Conservation (phyloP, 306 rosid species). For the Cucurbita ficifolia region DNA sequence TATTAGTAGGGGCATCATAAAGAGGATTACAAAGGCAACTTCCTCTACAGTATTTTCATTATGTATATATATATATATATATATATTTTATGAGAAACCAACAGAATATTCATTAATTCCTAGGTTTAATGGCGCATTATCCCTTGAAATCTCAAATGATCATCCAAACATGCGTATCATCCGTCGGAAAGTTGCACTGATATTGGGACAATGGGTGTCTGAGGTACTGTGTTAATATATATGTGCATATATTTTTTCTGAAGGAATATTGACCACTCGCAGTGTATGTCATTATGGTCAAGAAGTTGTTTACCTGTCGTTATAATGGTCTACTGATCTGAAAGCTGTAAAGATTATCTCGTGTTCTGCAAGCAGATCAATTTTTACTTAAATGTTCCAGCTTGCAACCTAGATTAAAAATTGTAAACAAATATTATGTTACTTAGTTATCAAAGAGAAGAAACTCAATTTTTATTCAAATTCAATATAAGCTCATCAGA, state of each 20-base stretch:
- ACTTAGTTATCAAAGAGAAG: not conserved
- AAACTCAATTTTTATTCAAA: not conserved
- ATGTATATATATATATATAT: too few relatives aligned
- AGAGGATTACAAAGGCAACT: not conserved
- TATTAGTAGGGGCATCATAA: not conserved
- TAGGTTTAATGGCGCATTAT: constrained; percentile 92
- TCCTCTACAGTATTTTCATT: not conserved
- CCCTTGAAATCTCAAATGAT: constrained; percentile 75
- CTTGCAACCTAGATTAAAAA: not conserved
- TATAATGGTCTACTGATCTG: not conserved
- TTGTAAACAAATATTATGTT: not conserved
- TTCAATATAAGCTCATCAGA: not conserved
- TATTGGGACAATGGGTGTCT: constrained; percentile 98
- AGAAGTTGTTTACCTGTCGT: not conserved
- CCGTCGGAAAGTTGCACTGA: constrained; percentile 80
- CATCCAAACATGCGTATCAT: constrained; percentile 77
- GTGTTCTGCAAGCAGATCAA: not conserved
- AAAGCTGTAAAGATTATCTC: not conserved
- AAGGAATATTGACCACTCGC: not conserved
- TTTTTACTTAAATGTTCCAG: not conserved
- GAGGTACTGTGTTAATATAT: constrained; percentile 37
- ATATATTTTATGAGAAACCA: too few relatives aligned
- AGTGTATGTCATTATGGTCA: not conserved
- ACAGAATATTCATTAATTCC: constrained; percentile 12
- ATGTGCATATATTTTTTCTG: not conserved